Percentiles rank a stretch among this genome's conserved stretches.
Evolutionary conservation across 768 basidiomycete species (phyloP).

Genomic region (Lactarius sanguifluus): DNA sequence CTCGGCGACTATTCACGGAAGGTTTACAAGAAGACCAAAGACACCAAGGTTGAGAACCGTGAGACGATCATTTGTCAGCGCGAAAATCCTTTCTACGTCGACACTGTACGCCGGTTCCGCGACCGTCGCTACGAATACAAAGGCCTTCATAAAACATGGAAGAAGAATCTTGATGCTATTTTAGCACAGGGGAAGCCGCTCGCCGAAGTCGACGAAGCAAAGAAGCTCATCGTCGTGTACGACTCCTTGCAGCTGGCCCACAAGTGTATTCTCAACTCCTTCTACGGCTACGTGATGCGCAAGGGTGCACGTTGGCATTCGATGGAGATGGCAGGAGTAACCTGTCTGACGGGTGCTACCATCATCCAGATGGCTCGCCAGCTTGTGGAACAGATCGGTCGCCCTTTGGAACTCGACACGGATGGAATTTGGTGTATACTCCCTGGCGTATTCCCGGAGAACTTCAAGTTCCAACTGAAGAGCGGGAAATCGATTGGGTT

Average conservation of each 20-base stretch:
- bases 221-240: conserved; percentile 98
- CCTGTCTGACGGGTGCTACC: conserved; percentile 93
- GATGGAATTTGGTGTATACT: conserved; percentile 99
- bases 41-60: conserved; percentile 91
- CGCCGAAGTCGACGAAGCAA: conserved; percentile 92
- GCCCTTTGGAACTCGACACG: conserved; percentile 95
- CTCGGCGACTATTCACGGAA: conserved; percentile 98
- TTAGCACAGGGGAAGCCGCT: conserved; percentile 67
- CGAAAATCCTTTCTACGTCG: conserved; percentile 99
- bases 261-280: conserved; percentile 99
- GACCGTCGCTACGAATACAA: conserved; percentile 99
- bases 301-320: conserved; percentile 99
- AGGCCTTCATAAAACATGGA: conserved; percentile 97
- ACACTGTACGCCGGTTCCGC: conserved; percentile 95
- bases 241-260: conserved; percentile 98
- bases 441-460: conserved; percentile 95
- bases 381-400: conserved; percentile 95
- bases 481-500: conserved; percentile 86
- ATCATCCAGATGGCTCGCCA: conserved; percentile 99
- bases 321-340: conserved; percentile 99
- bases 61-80: conserved; percentile 96
- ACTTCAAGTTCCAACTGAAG: conserved; percentile 90
- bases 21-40: conserved; percentile 98
- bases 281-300: conserved; percentile 99
- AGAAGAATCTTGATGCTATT: conserved; percentile 89